Percentiles rank a stretch among this genome's conserved stretches.
Conservation (phyloP, 176 grass and related monocot genomes). For the Alloteropsis semialata region DNA sequence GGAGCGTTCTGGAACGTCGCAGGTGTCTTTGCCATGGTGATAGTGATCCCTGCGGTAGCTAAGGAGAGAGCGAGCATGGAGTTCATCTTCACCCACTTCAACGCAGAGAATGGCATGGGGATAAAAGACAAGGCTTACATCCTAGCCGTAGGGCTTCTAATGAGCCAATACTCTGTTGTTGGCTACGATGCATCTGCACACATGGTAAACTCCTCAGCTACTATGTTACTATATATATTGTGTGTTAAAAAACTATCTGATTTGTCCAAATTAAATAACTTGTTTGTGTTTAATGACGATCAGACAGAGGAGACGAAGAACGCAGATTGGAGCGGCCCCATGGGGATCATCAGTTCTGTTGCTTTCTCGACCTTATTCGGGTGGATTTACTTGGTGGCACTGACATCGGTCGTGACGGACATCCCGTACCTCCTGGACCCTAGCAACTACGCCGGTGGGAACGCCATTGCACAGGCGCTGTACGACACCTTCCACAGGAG, state of each 20-base stretch:
- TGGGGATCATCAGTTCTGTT: constrained; percentile 54
- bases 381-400: constrained; percentile 52
- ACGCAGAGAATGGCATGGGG: constrained; percentile 48
- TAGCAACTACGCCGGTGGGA: constrained; percentile 51
- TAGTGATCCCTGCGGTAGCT: constrained; percentile 49
- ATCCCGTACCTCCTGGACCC: constrained; percentile 53
- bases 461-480: constrained; percentile 60
- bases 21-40: constrained; percentile 48
- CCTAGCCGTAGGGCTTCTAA: constrained; percentile 52
- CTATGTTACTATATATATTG: no score
- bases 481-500: constrained; percentile 43
- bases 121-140: constrained; percentile 51
- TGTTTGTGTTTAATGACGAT: not conserved
- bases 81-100: constrained; percentile 77
- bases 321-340: constrained; percentile 49
- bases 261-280: no score
- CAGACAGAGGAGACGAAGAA: constrained; percentile 74
- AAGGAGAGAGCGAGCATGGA: constrained; percentile 38
- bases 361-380: constrained; percentile 47
- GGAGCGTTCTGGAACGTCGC: constrained; percentile 49
- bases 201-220: constrained; percentile 37
- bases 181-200: constrained; percentile 73
- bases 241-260: no score
- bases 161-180: constrained; percentile 57
- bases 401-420: constrained; percentile 41